Evolutionary conservation across 1,284 basidiomycete species (phyloP), one percentile per base, ranked within the genome.

Genomic region (Trametes polyzona): DNA sequence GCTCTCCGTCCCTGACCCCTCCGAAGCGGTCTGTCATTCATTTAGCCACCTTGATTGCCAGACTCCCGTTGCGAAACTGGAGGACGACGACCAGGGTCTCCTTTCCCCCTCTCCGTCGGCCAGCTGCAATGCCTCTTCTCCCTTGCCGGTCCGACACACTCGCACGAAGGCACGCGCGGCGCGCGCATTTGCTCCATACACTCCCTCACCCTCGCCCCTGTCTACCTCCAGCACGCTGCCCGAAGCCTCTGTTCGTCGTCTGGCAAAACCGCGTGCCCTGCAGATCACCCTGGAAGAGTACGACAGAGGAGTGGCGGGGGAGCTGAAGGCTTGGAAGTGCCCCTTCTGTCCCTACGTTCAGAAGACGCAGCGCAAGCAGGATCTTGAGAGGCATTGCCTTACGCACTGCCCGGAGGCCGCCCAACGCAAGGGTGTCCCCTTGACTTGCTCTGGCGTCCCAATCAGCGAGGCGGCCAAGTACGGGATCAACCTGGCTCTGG

Each of bases 331-430:
- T 6, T 44, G 40, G 50, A n/a, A 24, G 14, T 64, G 62, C 35
- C 55, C 47, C 27, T 29, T 51, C 52, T 60, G 63, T 50, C 12
- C 16, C 30, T 53, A 55, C 53, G 39, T 65, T 36, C 73, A 74
- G 62, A 64, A 56, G 29, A 79, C 78, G 67, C 69, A 70, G 42
- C 77, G 83, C 32, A 65, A 75, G 32, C 81, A 81, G 7, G 83
- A 85, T 58, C 79, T 81, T 61, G 76, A 75, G 64, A 77, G 84
- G 16, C 83, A 86, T 64, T 64, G 83, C 29, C 70, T 67, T 26
- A 82, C 83, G 0, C 83, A 85, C 55, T 71, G 74, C 29, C 76
- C 77, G 42, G 65, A 67, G 37, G 62, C 64, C 16, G 66, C 69
- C 6, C 70, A 30, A 9, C 6, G 12, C 24, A 14, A 27, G 17